Base-by-base conservation (phyloP, 2,329 filamentous ascomycete species). In the Pestalotiopsis sp. region DNA sequence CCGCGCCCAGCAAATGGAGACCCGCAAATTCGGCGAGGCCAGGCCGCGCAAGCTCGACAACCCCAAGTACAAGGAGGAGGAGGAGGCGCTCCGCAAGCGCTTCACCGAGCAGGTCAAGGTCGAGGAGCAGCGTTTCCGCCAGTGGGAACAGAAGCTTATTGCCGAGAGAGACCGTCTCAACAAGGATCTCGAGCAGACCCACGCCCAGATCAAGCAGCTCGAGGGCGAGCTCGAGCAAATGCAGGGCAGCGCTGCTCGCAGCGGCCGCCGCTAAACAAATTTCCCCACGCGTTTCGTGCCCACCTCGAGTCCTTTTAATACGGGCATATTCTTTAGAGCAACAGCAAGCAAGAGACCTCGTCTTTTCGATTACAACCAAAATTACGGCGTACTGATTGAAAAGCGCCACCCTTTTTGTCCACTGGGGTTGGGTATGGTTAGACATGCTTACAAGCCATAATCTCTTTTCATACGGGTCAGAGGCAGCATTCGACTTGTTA, bases 101-200 rank as follows among this genome's bases (percentile, higher is more conserved):
- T 99, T 99, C 85, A 99, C 96, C 75, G 96, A 99, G 86, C 96
- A 99, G 83, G 96, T 99, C 86, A 99, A 99, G 93, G 93, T 99
- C 78, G 97, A 99, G 87, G 96, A 99, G 85, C 94, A 97, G 86
- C 91, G 96, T 73, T 99, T 99, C 91, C 91, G 97, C 83, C 92
- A 97, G 84, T 99, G 96, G 96, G 96, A 99, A 86, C 96, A 99
- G 90, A 98, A 98, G 89, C 93, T 99, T 81, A 99, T 99, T 78
- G 91, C 93, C 71, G 96, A 99, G 89, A 92, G 96, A 82, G 97
- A 99, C 82, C 94, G 96, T 76, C 90, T 99, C 84, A 99, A 99
- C 91, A 99, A 99, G 90, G 96, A 99, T 79, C 89, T 99, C 81
- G 96, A 99, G 86, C 92, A 93, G 82, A 98, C 95, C 74, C 97